Conservation (phyloP, 208 protist species). For the Leishmania tropica region DNA sequence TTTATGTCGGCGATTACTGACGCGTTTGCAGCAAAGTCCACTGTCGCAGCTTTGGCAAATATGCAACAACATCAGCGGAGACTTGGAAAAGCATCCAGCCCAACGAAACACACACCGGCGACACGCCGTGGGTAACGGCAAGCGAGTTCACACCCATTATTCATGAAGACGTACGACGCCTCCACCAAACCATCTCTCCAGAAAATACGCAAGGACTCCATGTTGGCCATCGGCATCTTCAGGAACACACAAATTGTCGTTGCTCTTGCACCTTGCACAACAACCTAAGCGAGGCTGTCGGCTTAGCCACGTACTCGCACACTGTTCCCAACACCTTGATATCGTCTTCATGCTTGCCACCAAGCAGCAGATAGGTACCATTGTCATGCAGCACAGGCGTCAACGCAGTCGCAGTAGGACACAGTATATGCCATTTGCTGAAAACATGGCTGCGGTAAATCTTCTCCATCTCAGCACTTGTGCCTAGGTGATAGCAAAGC, state of each 20-base stretch:
- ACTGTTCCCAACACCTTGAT: conserved; percentile 39
- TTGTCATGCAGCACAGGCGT: conserved; percentile 30
- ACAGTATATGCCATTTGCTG: conserved; percentile 33
- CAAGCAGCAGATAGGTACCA: conserved; percentile 26
- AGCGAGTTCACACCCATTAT: conserved; percentile 33
- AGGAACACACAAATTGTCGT: not conserved
- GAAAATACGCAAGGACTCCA: conserved; percentile 32
- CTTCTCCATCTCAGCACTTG: too few relatives aligned
- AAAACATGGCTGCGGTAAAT: too few relatives aligned
- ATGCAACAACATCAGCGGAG: conserved; percentile 24
- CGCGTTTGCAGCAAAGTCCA: conserved; percentile 21
- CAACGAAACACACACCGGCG: conserved; percentile 29
- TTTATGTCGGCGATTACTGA: conserved; percentile 27
- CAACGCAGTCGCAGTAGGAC: conserved; percentile 29
- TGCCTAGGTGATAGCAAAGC: conserved; percentile 37
- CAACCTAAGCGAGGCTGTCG: conserved; percentile 11
- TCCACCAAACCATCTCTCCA: too few relatives aligned
- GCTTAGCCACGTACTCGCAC: conserved; percentile 36
- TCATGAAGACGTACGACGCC: too few relatives aligned
- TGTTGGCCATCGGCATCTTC: not conserved
- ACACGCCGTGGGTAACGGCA: conserved; percentile 30
- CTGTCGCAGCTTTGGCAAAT: conserved; percentile 19
- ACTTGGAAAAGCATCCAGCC: conserved; percentile 31
- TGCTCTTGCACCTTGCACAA: conserved; percentile 34
- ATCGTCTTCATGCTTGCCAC: conserved; percentile 20